Base-by-base conservation (phyloP, 805 yeast genomes). In the Sugiyamaella floridensis region DNA sequence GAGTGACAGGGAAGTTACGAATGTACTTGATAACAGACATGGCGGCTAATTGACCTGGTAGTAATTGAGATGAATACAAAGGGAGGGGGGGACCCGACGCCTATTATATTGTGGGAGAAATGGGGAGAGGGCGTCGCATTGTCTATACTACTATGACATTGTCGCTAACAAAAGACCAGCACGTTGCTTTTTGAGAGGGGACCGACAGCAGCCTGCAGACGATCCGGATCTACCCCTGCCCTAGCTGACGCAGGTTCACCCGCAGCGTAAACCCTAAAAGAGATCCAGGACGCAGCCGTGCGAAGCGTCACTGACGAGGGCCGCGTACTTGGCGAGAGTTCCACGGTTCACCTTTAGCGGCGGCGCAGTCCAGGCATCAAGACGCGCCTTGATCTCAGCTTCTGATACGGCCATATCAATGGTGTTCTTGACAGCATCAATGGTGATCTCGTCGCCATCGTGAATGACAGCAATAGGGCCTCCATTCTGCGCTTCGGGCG, bases 401-500 rank as follows among this genome's bases (percentile, higher is more conserved):
- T 82, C 86, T 44, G 80, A 72, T 20, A 92, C 93, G 57, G 82
- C 70, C 64, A 90, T 74, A 63, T 90, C 96, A 60, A 90, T 82
- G 67, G 74, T 80, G 76, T 90, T 90, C 71, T 85, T 83, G 63
- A 89, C 96, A 26, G 96, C 85, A 69, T 92, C 97, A 64, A 92
- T 89, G 62, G 88, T 79, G 62, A 90, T 86, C 59, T 75, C 80
- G 71, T 90, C 98, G 54, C 97, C 97, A 65, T 90, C 86, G 65
- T 83, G 68, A 50, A 89, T 97, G 62, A 90, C 76, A 50, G 89
- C 97, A 71, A 90, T 89, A 67, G 98, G 98, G 49, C 98, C 98
- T 69, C 97, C 98, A 61, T 85, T 90, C 57, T 89, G 90, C 54
- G 97, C 97, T 76, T 90, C 97, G 53, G 98, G 98, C 37, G 88